Evolutionary conservation across 1,284 basidiomycete species (phyloP).

Genomic region (Bondarzewia mesenterica): DNA sequence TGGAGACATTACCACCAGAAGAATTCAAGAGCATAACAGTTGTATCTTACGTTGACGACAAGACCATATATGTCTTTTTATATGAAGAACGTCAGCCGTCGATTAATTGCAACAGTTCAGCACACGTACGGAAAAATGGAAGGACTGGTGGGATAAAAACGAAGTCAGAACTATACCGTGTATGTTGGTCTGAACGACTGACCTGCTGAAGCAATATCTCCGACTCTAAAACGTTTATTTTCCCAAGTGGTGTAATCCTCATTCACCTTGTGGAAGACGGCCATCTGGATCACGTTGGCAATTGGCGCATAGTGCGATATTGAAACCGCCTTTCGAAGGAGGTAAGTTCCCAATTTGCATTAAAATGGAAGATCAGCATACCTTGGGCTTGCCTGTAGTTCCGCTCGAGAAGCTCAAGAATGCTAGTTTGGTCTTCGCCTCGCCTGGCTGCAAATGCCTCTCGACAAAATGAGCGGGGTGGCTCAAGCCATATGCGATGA

Average conservation of each 20-base stretch:
- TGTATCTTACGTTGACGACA: conserved; percentile 41
- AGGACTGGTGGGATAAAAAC: conserved; percentile 15
- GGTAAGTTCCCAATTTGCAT: conserved; percentile 19
- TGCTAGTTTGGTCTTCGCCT: conserved; percentile 61
- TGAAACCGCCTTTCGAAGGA: conserved; percentile 44
- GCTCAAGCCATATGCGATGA: conserved; percentile 47
- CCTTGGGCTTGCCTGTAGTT: conserved; percentile 77
- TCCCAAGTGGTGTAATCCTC: conserved; percentile 23
- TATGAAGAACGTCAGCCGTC: background rate
- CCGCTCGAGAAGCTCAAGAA: conserved; percentile 76
- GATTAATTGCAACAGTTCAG: background rate
- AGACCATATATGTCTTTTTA: conserved; percentile 64
- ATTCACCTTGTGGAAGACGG: conserved; percentile 37
- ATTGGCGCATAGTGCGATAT: conserved; percentile 64
- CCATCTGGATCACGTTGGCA: conserved; percentile 54
- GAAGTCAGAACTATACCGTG: background rate
- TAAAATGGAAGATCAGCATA: background rate
- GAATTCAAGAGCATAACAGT: conserved; percentile 1
- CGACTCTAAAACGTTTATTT: conserved; percentile 34
- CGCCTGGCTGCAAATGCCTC: conserved; percentile 46
- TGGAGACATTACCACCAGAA: conserved; percentile 4
- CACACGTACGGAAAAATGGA: conserved; percentile 27
- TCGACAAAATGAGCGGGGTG: conserved; percentile 37
- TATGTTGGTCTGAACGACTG: conserved; percentile 10
- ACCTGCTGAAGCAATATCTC: conserved; percentile 47